Evolutionary conservation across 1,139 yeast species (phyloP), one percentile per base, ranked within the genome.

Genomic region (Saccharomyces pastorianus): DNA sequence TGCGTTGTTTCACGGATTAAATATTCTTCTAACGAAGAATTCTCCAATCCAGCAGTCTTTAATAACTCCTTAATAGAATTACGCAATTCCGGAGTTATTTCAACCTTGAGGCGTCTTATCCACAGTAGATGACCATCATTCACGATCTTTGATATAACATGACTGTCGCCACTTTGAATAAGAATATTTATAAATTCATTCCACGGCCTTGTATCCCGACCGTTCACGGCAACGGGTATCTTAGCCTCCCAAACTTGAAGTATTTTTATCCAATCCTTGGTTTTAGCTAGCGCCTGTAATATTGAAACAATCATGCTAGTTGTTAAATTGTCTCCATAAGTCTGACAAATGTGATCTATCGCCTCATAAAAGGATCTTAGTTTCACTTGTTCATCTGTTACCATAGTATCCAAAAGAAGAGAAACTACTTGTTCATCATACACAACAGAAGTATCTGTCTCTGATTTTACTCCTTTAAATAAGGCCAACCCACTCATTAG

Each of bases 141-240:
- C 3, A 66, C 50, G 5, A 64, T 46, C 20, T 56, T 53, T 17
- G 54, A 52, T 53, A 60, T 56, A 13, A 61, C 31, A 14, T 46
- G 41, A 8, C 27, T 11, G 44, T 64, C 61, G 9, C 53, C 51
- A 2, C 62, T 57, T 13, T 59, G 56, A 2, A 56, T 56, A 1
- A 65, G 31, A 20, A 58, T 34, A 27, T 59, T 49, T 27, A 66
- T 38, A 14, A 63, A 60, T 6, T 58, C 53, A 6, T 49, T 46
- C 70, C 70, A 66, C 1, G 68, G 69, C 31, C 67, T 60, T 20
- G 50, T 51, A 47, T 65, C 68, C 20, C 51, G 56, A 3, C 57
- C 58, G n/a, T 57, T 57, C 6, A 38, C 47, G 26, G 54, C 29
- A 27, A 46, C 51, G n/a, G 51, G 50, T 11, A 54, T 50, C 23